Base-by-base conservation (phyloP, 106 monocot genomes). In the Posidonia australis region DNA sequence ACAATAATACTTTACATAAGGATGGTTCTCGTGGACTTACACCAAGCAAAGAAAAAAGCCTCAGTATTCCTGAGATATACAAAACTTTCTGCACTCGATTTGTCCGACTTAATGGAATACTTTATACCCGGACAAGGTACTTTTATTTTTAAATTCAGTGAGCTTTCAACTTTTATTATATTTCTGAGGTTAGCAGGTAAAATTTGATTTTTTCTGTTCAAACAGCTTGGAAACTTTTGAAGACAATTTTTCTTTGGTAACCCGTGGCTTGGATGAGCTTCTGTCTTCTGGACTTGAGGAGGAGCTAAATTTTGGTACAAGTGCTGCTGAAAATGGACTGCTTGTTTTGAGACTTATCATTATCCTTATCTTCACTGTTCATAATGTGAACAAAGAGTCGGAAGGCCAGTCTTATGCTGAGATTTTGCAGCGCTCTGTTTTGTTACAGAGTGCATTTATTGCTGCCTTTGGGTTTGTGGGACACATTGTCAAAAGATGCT, bases 71-170 rank as follows among this genome's bases (percentile, higher is more conserved):
- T 51, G 87, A 98, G 24, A 68, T 77, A 32, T 81, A 81, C 14
- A 90, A 83, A 67, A 70, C 74, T 44, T 98, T 98, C 60, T 79
- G 70, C 17, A 81, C 74, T 54, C 84, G 82, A 24, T 98, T 98
- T 85, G 80, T 98, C 52, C 69, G 96, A 22, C 80, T 91, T 58
- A 87, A 98, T 73, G 96, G 96, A 46, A 83, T 98, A 57, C 90
- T 98, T 30, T 98, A 87, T 70, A 90, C 96, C 52, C 70, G 84
- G 36, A 98, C 96, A 19, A 98, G 96, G 96, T 91, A 81, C 41
- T 58, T 17, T 31, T 28, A n/a, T n/a, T 54, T 54, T 58, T 0
- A 58, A 36, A 27, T 58, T 58, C 16, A 29, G 5, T 10, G 16
- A 58, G 26, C 26, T 26, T 28, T 1, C 16, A 26, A 54, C 11